Evolutionary conservation across 2,329 filamentous ascomycete species (phyloP), one percentile per base, ranked within the genome.

Genomic region (Penicillium oxalicum): DNA sequence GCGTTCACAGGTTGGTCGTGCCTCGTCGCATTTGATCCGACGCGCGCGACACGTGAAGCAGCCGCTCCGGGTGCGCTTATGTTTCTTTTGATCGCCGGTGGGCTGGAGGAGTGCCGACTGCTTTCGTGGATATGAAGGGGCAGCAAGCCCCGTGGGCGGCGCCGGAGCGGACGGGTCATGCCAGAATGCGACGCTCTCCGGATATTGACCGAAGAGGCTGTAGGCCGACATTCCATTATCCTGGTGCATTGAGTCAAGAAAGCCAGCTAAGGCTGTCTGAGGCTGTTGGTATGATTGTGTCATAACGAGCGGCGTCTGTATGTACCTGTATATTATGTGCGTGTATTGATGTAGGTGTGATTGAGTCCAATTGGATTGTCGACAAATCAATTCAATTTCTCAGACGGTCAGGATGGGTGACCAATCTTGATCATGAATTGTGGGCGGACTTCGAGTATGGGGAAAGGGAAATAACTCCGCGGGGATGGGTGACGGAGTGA

Each of bases 11-110:
- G 87, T 78, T 9, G 93, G 93, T 60, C 84, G 87, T 24, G 77
- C 80, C 70, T 98, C 93, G 66, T 97, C 93, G 68, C 93, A 98
- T 87, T 84, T 97, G 44, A 97, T 91, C 67, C 93, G 82, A 57
- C 93, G 81, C 61, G 84, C 85, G 50, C 93, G 81, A 70, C 93
- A 98, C 40, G 91, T 97, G 65, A 81, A 96, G 72, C 93, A 98
- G 27, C 93, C 93, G 55, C 90, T 96, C 60, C 93, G 80, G 38
- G 93, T 97, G 58, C 93, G 83, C 53, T 91, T 86, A 67, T 97
- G 91, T 70, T 97, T 97, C 58, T 94, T 86, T 62, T 87, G 84
- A 53, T 94, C 87, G 27, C 66, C 45, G 47, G 60, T 46, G 40
- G 61, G 60, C 48, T 66, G 66, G 25, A 67, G 51, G 34, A 61